Base-by-base conservation (phyloP, 1,284 basidiomycete species). In the Cryptococcus wingfieldii region DNA sequence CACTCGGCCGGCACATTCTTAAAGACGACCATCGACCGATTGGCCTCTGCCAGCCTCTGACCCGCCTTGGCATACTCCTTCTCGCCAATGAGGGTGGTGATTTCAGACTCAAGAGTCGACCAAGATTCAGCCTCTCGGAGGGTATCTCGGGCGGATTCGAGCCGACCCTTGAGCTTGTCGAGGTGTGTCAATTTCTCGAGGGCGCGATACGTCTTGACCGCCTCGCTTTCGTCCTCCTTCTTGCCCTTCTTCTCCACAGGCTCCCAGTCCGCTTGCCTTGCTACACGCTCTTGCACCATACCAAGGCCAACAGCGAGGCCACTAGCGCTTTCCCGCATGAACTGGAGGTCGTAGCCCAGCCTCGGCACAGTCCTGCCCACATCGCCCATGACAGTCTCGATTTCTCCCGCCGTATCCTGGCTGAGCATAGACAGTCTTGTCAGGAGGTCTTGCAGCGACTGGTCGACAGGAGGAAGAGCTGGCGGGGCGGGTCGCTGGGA, bases 91-190 rank as follows among this genome's bases (percentile, higher is more conserved):
- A 93, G 82, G 0, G 86, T 81, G 0, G 87, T 88, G 45, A 96
- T 88, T 75, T 98, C 94, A 47, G 87, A 82, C 74, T 97, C 94
- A 41, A 98, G 82, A 0, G 89, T 89, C 50, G 87, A 89, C 94
- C 94, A 97, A 60, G 87, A 89, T 79, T 96, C 89, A 23, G 93
- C 92, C 70, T 96, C 92, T 37, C 86, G 83, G 19, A 96, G 76
- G 14, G 95, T 89, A 59, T 89, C 89, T 31, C 90, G 82, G 1
- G 90, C 83, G 2, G 85, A 84, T 66, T 90, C 87, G 89, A 97
- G 93, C 43, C 88, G 83, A 16, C 80, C 80, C 71, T 92, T 94
- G 38, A 91, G 82, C 9, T 83, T 84, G 74, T 96, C 90, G 25
- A 97, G 81, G 46, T 86, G 81, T 54, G 86, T 83, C 9, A 98